A percentile compares a stretch with the other conserved stretches of the same genome.
Conservation (phyloP, 441 rosid species). For the Breynia disticha region DNA sequence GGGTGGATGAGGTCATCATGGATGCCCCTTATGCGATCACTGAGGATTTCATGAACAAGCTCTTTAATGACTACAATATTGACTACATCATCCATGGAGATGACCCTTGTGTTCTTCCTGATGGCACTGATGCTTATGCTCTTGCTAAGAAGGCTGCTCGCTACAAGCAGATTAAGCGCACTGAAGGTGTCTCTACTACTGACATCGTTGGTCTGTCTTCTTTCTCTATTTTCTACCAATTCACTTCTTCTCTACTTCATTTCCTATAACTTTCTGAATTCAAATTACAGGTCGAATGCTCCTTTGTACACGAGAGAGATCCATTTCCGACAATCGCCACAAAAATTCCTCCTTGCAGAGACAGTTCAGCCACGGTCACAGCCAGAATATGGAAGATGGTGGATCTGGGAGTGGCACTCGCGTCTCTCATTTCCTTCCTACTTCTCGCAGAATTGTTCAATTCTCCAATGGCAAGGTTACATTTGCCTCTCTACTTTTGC, state of each 20-base stretch:
- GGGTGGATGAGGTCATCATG: conserved; percentile 61
- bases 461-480: conserved; percentile 65
- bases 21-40: conserved; percentile 66
- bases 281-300: conserved; percentile 56
- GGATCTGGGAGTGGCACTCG: conserved; percentile 51
- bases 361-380: conserved; percentile 62
- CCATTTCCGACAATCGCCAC: conserved; percentile 32
- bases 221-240: not conserved
- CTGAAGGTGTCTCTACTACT: conserved; percentile 63
- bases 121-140: conserved; percentile 58
- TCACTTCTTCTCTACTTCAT: too few species aligned
- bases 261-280: too few species aligned
- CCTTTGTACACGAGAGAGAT: conserved; percentile 65
- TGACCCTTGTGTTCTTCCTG: conserved; percentile 59
- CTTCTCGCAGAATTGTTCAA: conserved; percentile 74
- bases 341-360: conserved; percentile 59
- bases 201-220: conserved; percentile 40
- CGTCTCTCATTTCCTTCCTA: conserved; percentile 65
- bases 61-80: conserved; percentile 48
- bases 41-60: conserved; percentile 50
- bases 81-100: conserved; percentile 62
- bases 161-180: conserved; percentile 63
- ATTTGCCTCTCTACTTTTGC: not conserved
- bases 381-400: conserved; percentile 53
- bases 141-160: conserved; percentile 62